phyloP scores from a whole-genome alignment of 2,329 filamentous ascomycete genomes.

The Beauveria rudraprayagi region DNA sequence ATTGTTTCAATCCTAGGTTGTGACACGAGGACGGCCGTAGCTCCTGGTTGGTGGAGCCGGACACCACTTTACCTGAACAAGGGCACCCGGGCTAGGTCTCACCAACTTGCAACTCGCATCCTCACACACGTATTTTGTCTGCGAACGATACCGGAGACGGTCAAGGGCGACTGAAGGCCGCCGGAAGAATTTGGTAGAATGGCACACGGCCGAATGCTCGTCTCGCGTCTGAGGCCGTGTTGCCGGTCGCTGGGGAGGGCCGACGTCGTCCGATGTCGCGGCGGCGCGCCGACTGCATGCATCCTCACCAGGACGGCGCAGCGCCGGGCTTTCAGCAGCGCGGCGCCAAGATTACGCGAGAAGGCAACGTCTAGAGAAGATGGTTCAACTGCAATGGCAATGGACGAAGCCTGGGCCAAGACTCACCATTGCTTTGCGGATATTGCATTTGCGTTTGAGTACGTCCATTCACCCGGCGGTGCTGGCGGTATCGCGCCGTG shows the following conservation, averaged over 20 bases:
- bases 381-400: background rate
- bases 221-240: background rate
- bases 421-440: background rate
- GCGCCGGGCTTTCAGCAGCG: background rate
- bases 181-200: background rate
- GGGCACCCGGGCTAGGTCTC: background rate
- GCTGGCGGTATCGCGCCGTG: background rate
- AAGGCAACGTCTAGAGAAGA: background rate
- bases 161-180: background rate
- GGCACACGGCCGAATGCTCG: background rate
- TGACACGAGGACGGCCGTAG: background rate
- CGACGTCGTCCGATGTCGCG: background rate
- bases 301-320: background rate
- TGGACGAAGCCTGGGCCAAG: background rate
- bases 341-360: background rate
- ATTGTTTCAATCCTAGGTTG: background rate
- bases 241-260: background rate
- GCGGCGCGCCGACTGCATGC: background rate
- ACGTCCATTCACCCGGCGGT: conserved; percentile 10
- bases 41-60: conserved; percentile 3
- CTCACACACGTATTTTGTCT: background rate
- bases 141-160: background rate
- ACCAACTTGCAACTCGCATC: background rate
- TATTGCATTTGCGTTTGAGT: conserved; percentile 34
- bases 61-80: background rate